Evolutionary conservation across 1,284 basidiomycete genomes (phyloP), one percentile per base, ranked within the genome.

Genomic region (Marasmius oreades): DNA sequence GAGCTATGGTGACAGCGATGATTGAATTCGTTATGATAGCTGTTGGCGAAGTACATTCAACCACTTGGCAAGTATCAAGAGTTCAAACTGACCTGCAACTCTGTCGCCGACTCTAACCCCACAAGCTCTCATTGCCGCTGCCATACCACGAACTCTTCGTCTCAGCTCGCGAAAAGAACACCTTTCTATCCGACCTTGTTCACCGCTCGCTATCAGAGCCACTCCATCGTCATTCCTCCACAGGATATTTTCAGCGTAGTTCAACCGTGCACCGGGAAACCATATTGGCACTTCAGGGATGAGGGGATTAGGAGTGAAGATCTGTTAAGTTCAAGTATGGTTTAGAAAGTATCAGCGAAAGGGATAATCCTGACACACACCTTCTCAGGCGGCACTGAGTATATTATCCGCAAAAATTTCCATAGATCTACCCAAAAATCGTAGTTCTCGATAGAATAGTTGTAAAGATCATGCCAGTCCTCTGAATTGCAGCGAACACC

Each of bases 161-260:
- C 79, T 72, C 12, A 88, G 66, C 58, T 86, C 71, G 34, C 77
- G 71, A 67, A 76, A 85, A 8, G 75, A 80, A 55, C 79, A 80
- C 46, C 81, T 71, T 12, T 65, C 67, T 3, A 80, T 67, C 6
- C 66, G 55, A 3, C 80, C 78, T 16, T 74, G 75, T 69, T 88
- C 86, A 43, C 78, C 74, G 4, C 71, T 70, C 39, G 79, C 77
- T 10, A 83, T 86, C 51, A 80, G 70, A 8, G 84, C 85, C 53
- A 81, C 73, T 2, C 69, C 70, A 58, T 86, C 85, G 61, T 85
- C 82, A 56, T 76, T 73, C 51, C 80, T 76, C 60, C 76, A 77
- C 11, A 96, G 80, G 26, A 93, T 74, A 70, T 95, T 96, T 72
- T 96, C 93, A 18, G 93, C 91, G 72, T 90, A 93, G 69, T 95